Evolutionary conservation across 169 alveolate species (phyloP), one percentile per base, ranked within the genome.

Genomic region (Babesia gibsoni): DNA sequence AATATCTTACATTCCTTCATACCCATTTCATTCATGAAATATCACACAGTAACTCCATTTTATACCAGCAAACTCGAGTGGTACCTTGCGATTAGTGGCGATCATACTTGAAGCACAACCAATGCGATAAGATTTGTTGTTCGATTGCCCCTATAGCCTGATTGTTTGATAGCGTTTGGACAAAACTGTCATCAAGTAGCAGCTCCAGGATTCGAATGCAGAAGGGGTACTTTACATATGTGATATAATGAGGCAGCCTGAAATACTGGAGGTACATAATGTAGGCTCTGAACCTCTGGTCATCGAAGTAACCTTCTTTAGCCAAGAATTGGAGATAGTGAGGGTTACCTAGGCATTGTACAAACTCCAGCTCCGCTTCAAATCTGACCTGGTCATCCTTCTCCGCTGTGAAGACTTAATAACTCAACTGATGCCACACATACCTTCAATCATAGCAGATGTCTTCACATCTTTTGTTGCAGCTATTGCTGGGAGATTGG

Each of bases 301-400:
- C 90, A 22, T 80, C 72, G 61, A 87, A 87, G 42, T 82, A 87
- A 18, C 89, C 89, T 12, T 48, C 64, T 9, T 72, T 80, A 37
- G 82, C 50, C 20, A 87, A 58, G 63, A 64, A 61, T 35, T 83
- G 82, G 36, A 87, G 66, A 46, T 87, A 87, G 37, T 83, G 84
- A 41, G 84, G 82, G 46, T 87, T 80, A 25, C 83, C 73, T 49
- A 87, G 73, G 33, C 91, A 82, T 54, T 87, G 92, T n/a, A 87
- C 88, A 52, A 87, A 87, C 49, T 87, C 92, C 2, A 87, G 58
- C 45, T 87, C 92, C 27, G 84, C 83, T 45, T 82, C 90, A 53
- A 87, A 83, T 18, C 92, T 63, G 18, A 85, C 37, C 45, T 65
- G 84, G 61, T 84, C 86, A 67, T 84, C 84, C 73, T 61, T 64